phyloP scores from a whole-genome alignment of 495 filamentous ascomycete genomes.

The Cenococcum geophilum region DNA sequence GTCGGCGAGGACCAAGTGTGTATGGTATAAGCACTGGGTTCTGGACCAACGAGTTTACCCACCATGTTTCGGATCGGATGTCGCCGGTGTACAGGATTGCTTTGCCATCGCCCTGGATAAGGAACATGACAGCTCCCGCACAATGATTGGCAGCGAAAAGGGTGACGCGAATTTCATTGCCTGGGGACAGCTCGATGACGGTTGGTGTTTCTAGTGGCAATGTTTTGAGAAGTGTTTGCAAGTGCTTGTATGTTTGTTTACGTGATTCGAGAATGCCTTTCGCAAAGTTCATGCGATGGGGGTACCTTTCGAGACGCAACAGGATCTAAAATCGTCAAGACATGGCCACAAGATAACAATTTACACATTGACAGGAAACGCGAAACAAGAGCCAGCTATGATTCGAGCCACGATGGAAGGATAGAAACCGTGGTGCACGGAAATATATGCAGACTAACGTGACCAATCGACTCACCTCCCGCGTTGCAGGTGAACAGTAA shows the following conservation, averaged over 20 bases:
- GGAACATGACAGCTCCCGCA: slow-evolving; percentile 87
- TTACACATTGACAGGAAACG: background rate
- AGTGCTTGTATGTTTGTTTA: slow-evolving; percentile 62
- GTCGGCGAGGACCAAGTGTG: slow-evolving; percentile 53
- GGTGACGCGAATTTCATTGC: slow-evolving; percentile 66
- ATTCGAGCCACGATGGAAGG: slow-evolving; percentile 8
- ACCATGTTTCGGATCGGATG: slow-evolving; percentile 70
- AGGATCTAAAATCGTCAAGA: slow-evolving; percentile 44
- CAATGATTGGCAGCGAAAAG: slow-evolving; percentile 93
- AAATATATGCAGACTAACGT: slow-evolving; percentile 1
- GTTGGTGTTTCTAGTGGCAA: slow-evolving; percentile 81
- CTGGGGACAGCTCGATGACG: slow-evolving; percentile 64
- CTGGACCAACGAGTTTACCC: slow-evolving; percentile 57
- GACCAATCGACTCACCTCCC: slow-evolving; percentile 49
- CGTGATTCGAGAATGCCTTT: slow-evolving; percentile 69
- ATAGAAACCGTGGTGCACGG: background rate
- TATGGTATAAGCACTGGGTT: slow-evolving; percentile 75
- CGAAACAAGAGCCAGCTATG: background rate
- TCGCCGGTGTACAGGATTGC: slow-evolving; percentile 90
- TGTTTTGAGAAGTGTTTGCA: slow-evolving; percentile 69
- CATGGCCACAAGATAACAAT: background rate
- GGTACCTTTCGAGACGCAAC: slow-evolving; percentile 66
- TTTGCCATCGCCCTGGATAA: slow-evolving; percentile 71
- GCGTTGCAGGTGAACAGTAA: slow-evolving; percentile 82
- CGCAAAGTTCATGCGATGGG: slow-evolving; percentile 72